Evolutionary conservation across 139 green algal genomes (phyloP).

Genomic region (Chlorella sp.): DNA sequence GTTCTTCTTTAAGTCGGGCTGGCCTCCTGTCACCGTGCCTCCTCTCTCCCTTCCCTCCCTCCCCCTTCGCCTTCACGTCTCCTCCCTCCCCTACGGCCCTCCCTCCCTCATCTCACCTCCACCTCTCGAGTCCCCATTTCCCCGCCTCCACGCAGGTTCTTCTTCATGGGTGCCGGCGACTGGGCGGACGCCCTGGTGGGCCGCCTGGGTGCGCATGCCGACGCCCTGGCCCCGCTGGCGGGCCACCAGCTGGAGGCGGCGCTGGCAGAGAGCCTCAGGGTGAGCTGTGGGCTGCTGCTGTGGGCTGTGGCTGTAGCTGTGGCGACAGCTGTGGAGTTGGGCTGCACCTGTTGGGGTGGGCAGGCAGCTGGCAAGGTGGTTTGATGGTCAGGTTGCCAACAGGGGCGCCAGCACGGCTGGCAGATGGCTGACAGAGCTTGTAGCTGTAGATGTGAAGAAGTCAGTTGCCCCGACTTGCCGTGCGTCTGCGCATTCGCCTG

Average conservation of each 20-base stretch:
- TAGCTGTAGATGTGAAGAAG: too few species aligned
- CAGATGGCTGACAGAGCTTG: too few species aligned
- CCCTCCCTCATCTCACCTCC: too few species aligned
- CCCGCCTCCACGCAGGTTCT: slow-evolving; percentile 1
- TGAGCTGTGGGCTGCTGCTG: background rate
- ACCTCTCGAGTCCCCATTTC: background rate
- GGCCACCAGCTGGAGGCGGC: background rate
- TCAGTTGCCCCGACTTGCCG: too few species aligned
- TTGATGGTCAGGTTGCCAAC: too few species aligned
- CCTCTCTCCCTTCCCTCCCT: background rate
- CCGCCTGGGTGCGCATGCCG: background rate
- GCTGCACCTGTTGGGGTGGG: background rate
- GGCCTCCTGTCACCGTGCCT: background rate
- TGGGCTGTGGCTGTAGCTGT: background rate
- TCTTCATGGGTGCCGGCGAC: slow-evolving; percentile 40
- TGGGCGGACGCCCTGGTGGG: slow-evolving; percentile 29
- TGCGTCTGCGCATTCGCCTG: background rate
- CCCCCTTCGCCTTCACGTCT: background rate
- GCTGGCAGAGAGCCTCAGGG: background rate
- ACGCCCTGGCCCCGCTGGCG: slow-evolving; percentile 7
- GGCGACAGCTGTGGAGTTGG: background rate
- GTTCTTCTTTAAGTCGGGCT: too few species aligned
- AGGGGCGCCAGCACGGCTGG: too few species aligned
- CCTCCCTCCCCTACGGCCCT: background rate
- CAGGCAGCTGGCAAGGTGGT: too few species aligned